Conservation (phyloP, 352 stramenopile species). For the Globisporangium perplexum region DNA sequence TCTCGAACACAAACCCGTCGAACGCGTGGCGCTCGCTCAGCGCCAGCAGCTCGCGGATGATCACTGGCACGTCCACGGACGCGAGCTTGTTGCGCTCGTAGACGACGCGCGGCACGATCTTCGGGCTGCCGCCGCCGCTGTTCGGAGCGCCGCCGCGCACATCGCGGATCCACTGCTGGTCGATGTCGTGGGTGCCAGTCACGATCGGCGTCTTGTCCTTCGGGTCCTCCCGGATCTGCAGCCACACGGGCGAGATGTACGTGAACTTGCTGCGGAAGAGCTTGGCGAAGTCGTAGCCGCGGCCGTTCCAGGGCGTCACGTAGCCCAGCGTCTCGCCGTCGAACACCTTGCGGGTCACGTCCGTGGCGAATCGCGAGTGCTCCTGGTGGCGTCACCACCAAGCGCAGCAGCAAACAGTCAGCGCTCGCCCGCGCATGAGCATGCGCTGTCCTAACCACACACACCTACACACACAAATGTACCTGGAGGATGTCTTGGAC, state of each 20-base stretch:
- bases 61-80: slow-evolving; percentile 42
- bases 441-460: no score
- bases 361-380: slow-evolving; percentile 25
- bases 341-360: slow-evolving; percentile 23
- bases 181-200: slow-evolving; percentile 70
- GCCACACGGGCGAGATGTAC: slow-evolving; percentile 77
- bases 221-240: slow-evolving; percentile 61
- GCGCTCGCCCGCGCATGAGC: neutral
- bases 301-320: slow-evolving; percentile 78
- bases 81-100: slow-evolving; percentile 69
- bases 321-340: slow-evolving; percentile 59
- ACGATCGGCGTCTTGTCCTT: slow-evolving; percentile 38
- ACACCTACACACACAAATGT: neutral
- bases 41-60: slow-evolving; percentile 44
- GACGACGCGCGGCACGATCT: slow-evolving; percentile 70
- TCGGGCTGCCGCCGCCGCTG: slow-evolving; percentile 15
- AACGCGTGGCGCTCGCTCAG: slow-evolving; percentile 36
- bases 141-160: slow-evolving; percentile 29
- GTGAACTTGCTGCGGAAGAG: slow-evolving; percentile 68
- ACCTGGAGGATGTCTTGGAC: slow-evolving; percentile 37
- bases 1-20: slow-evolving; percentile 77
- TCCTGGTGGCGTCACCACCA: slow-evolving; percentile 10
- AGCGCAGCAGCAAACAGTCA: neutral
- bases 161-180: slow-evolving; percentile 44
- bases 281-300: slow-evolving; percentile 70